Base-by-base conservation (phyloP, 164 flowering plant genomes). In the Aristolochia californica region DNA sequence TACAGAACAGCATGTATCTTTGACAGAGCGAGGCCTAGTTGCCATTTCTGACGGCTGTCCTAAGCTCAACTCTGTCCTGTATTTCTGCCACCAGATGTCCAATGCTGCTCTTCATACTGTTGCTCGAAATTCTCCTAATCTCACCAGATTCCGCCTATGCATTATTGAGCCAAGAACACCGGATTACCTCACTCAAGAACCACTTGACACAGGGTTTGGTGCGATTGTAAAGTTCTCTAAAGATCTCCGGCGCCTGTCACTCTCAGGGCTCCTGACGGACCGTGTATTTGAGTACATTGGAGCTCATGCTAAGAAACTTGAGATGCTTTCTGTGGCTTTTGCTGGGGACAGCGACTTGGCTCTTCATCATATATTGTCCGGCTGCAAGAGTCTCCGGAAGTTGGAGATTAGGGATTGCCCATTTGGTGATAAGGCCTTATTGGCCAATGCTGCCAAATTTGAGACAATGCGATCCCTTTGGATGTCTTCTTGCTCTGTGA, bases 391-490 rank as follows among this genome's bases (percentile, higher is more conserved):
- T 70, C 83, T 87, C 11, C 61, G 85, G 59, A 89, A 84, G 60
- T 72, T 88, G 51, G 97, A 88, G 79, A 88, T 88, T 16, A 72
- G 89, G 68, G 97, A 88, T 71, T 84, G 85, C 63, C 97, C 97
- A 5, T 89, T 89, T 70, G 97, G 97, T 43, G 90, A 84, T 72
- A 73, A 82, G 71, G 89, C 95, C 68, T 81, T 89, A 59, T 68
- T 89, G 77, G 88, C 88, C 60, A 87, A 87, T 74, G 93, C 91
- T 62, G 75, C 78, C 53, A 89, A 89, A 81, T 83, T 87, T 73
- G 91, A 89, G 86, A 84, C 94, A 84, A 89, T 89, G 97, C 91
- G 97, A 89, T 89, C 97, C 97, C 97, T 89, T 86, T 89, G 97
- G 97, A 89, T 89, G 95, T 89, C 97, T 60, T 81, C 97, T 65